Base-by-base conservation (phyloP, 805 yeast species). In the Yarrowia deformans region DNA sequence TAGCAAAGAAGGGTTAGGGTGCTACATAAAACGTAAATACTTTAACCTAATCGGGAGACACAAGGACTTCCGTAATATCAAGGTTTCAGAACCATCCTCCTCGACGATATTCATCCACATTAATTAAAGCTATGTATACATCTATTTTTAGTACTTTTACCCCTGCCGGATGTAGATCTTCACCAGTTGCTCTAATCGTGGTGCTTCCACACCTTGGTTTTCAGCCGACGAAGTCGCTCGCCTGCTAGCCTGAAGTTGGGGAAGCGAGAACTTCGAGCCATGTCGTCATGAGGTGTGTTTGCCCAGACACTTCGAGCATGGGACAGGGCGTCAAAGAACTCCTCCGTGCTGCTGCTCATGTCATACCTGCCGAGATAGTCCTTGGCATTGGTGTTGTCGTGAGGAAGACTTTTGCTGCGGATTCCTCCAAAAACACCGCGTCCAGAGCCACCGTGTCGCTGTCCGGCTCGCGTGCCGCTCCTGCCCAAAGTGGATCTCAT, bases 291-390 rank as follows among this genome's bases (percentile, higher is more conserved):
- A 10, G 63, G 63, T 40, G 63, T 56, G 45, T 39, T 54, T 37
- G 48, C 63, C 63, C 63, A 56, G 2, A 40, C 63, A 29, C 48
- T 56, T 29, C 63, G 46, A 12, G 63, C 63, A 29, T 56, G 63
- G 3, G 63, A 56, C 37, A 56, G 48, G 6, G 63, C 63, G 13
- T 56, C 63, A n/a, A 56, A 56, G n/a, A 56, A 56, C 48, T 40
- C 63, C 10, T 56, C 63, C 23, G 48, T 56, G 9, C 63, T 48
- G 32, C 63, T 42, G 63, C 63, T 56, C 46, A 29, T n/a, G 23
- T 40, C 48, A 23, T 56, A 56, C 48, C n/a, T 40, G 63, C 48
- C 42, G 39, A 40, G 42, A 42, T 39, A 29, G 29, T 56, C 63
- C 63, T 56, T 56, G 63, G 16, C 48, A n/a, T 39, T 56, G n/a